Base-by-base conservation (phyloP, 306 rosid genomes). In the Medicago truncatula region DNA sequence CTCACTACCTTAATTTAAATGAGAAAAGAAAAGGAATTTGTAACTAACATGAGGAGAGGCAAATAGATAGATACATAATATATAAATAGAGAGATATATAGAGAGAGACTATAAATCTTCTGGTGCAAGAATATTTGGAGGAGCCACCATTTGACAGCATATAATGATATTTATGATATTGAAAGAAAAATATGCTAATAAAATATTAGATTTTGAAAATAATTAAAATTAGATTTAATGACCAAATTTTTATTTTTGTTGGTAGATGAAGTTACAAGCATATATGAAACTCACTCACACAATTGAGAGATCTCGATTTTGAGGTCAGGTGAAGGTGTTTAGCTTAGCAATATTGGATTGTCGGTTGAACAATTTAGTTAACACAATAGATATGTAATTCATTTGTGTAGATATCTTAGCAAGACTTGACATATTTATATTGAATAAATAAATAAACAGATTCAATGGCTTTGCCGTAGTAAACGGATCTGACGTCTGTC, bases 71-170 rank as follows among this genome's bases (percentile, higher is more conserved):
- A 34, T 73, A 82, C 82, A 80, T 81, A 85, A 83, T 83, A 80
- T 81, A 85, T 64, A 83, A 8, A 86, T 53, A 80, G 43, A 67
- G 76, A 76, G 79, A 87, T 83, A 81, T 89, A 85, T 38, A 67
- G 76, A 76, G 81, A 87, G 85, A 81, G 89, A 85, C 82, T 69
- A 87, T 88, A 90, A 89, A 90, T 84, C 93, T 87, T 82, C 90
- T 85, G 96, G 93, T 86, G 88, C 76, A 89, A 92, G 96, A 84
- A 92, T 86, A 89, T 92, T 88, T 87, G 92, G 92, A 95, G 91
- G 92, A 88, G 96, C 80, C 78, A 83, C 80, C 85, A 71, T 85
- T 78, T 83, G 90, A 85, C 76, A 72, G n/a, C 76, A 82, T 69
- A 68, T 61, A 72, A 34, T 85, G 39, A 59, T 39, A 40, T 39